Evolutionary conservation across 495 filamentous ascomycete species (phyloP).

Genomic region (Lophiotrema nucula): DNA sequence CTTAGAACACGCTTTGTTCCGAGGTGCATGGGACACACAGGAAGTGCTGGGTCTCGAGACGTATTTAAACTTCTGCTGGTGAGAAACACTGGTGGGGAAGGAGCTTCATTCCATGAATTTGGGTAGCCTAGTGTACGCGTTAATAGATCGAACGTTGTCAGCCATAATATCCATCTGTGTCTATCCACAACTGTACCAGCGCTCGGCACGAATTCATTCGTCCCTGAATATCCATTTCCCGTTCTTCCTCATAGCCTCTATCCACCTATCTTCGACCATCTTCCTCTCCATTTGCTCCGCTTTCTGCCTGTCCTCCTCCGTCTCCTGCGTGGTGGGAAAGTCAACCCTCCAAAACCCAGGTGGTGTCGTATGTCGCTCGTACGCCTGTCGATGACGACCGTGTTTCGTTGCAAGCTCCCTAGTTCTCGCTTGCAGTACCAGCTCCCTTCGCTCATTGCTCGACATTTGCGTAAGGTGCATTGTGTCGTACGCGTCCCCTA

Average conservation of each 20-base stretch:
- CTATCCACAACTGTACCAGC: too few relatives aligned
- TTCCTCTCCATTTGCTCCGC: slow-evolving; percentile 57
- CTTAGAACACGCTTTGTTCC: too few relatives aligned
- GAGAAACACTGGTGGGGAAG: too few relatives aligned
- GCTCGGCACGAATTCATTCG: too few relatives aligned
- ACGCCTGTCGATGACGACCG: slow-evolving; percentile 75
- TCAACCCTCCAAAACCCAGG: slow-evolving; percentile 89
- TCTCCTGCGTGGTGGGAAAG: slow-evolving; percentile 82
- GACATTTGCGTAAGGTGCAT: slow-evolving; percentile 25
- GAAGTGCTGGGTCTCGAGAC: too few relatives aligned
- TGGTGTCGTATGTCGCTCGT: slow-evolving; percentile 66
- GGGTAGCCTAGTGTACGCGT: too few relatives aligned
- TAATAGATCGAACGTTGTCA: too few relatives aligned
- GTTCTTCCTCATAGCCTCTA: slow-evolving; percentile 74
- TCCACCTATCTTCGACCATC: slow-evolving; percentile 69
- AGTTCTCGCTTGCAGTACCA: slow-evolving; percentile 67
- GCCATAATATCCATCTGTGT: too few relatives aligned
- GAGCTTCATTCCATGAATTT: too few relatives aligned
- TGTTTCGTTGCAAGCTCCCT: slow-evolving; percentile 64
- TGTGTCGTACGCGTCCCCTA: slow-evolving; percentile 54
- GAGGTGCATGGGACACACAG: too few relatives aligned
- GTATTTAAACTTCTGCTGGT: too few relatives aligned
- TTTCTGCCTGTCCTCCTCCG: slow-evolving; percentile 59
- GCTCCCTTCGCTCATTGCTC: slow-evolving; percentile 50
- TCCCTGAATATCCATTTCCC: slow-evolving; percentile 80